These are phyloP conservation scores for Rhodosporidiobolus sp. DNA, from an alignment of 768 basidiomycete genomes.

Conservation along the genomic window DNA sequence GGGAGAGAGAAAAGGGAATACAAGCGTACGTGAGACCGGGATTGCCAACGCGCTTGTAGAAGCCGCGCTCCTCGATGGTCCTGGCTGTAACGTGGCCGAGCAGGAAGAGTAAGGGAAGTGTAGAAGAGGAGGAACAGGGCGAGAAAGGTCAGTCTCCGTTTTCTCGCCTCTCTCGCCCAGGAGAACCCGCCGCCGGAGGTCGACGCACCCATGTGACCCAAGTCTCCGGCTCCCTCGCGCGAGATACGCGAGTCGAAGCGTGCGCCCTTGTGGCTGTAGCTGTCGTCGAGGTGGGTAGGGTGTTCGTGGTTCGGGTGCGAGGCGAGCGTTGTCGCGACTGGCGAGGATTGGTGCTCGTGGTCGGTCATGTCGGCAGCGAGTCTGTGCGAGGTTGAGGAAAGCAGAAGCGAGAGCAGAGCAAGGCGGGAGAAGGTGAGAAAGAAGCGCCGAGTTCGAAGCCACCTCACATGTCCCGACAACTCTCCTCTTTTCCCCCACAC, in stretches of 20 bases:
- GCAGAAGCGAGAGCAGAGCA: no score
- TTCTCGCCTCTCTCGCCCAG: background rate
- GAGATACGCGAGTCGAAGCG: background rate
- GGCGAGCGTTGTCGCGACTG: no score
- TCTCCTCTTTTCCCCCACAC: no score
- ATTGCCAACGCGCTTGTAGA: conserved; percentile 3
- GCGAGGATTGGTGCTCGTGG: no score
- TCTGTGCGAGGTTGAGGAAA: no score
- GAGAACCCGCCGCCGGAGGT: no score
- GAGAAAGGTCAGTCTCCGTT: background rate
- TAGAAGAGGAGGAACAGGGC: background rate
- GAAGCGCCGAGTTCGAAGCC: no score
- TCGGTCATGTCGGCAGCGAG: no score
- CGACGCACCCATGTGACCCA: conserved; percentile 2
- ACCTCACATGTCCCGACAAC: no score
- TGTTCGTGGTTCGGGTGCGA: no score
- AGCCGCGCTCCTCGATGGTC: background rate
- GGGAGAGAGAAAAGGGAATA: background rate
- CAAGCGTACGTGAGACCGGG: background rate
- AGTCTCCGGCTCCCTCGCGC: background rate
- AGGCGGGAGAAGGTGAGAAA: no score
- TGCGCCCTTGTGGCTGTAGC: background rate
- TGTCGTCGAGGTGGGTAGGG: no score
- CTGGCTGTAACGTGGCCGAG: background rate
- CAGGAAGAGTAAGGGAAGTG: background rate